Base-by-base conservation (phyloP, 768 basidiomycete species). In the Steccherinum ochraceum region DNA sequence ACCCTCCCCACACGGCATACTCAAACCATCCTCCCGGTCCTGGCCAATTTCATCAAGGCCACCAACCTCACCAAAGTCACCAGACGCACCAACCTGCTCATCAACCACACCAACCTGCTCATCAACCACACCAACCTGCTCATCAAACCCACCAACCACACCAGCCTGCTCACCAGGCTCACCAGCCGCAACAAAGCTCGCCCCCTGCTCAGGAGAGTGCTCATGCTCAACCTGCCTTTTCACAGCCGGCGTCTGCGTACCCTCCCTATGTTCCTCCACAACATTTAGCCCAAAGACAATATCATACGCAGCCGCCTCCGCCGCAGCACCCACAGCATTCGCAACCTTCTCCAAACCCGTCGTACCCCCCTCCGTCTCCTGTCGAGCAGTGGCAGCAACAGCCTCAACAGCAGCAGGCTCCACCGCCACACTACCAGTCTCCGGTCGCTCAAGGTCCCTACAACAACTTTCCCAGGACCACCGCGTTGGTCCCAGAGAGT, bases 11-110 rank as follows among this genome's bases (percentile, higher is more conserved):
- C 65, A 50, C 69, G 24, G 48, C 71, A 13, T 77, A 77, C 60
- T 57, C 70, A 12, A 67, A 73, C 12, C 75, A 77, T 51, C 72
- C 74, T 58, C 64, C 63, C 4, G 52, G 61, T 7, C 16, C 30
- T 35, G 7, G n/a, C n/a, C n/a, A n/a, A 5, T 57, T 35, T 16
- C 30, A 35, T 7, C 30, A 35, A 35, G 30, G 7, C 16, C 30
- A 35, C 30, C 30, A n/a, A n/a, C n/a, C n/a, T n/a, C n/a, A n/a
- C n/a, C n/a, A 35, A 35, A 16, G 7, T 21, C 62, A 60, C 18
- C 51, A 53, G 16, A 47, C 52, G 47, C 44, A 53, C 39, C 41
- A 11, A 40, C 41, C 10, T 26, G 41, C 2, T 5, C 49, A 26
- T n/a, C 45, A 43, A 20, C 49, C 43, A 20, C 24, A n/a, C n/a